Evolutionary conservation across 495 filamentous ascomycete genomes (phyloP).

Genomic region (Usnea hakonensis): DNA sequence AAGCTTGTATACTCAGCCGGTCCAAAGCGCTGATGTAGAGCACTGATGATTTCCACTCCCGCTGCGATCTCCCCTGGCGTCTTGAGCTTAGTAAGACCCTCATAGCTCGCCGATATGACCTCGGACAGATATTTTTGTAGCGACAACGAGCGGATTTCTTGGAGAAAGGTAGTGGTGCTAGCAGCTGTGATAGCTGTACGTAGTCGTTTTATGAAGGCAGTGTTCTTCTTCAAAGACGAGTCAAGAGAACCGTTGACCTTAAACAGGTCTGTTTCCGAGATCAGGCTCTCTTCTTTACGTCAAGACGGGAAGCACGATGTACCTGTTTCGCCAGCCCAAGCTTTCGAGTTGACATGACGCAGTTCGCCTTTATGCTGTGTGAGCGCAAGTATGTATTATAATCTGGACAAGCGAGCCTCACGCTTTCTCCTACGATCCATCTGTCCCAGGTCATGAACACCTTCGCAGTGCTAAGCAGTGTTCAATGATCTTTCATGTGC

Average conservation of each 20-base stretch:
- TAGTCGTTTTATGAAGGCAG: conserved; percentile 94
- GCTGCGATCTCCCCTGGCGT: conserved; percentile 82
- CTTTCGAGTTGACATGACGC: conserved; percentile 74
- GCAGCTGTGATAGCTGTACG: conserved; percentile 79
- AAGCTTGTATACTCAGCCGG: conserved; percentile 83
- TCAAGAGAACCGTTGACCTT: conserved; percentile 74
- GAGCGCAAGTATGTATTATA: conserved; percentile 20
- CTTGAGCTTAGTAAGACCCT: conserved; percentile 88
- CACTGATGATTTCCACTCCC: conserved; percentile 86
- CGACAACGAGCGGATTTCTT: conserved; percentile 86
- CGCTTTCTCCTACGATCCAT: conserved; percentile 88
- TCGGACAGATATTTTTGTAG: conserved; percentile 97
- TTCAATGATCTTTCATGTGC: conserved; percentile 18
- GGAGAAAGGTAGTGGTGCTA: conserved; percentile 71
- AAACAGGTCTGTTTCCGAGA: conserved; percentile 59
- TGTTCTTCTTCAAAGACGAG: conserved; percentile 97
- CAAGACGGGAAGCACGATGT: conserved; percentile 23
- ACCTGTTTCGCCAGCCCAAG: conserved; percentile 87
- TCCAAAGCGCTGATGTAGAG: conserved; percentile 92
- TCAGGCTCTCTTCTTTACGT: conserved; percentile 12
- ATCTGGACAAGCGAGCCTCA: conserved; percentile 32
- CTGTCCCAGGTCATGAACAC: conserved; percentile 4
- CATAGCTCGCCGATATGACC: conserved; percentile 95
- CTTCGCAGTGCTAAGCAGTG: not conserved
- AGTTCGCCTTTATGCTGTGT: conserved; percentile 62